Evolutionary conservation across 495 filamentous ascomycete species (phyloP), one percentile per base, ranked within the genome.

Genomic region (Talaromyces thailandensis): DNA sequence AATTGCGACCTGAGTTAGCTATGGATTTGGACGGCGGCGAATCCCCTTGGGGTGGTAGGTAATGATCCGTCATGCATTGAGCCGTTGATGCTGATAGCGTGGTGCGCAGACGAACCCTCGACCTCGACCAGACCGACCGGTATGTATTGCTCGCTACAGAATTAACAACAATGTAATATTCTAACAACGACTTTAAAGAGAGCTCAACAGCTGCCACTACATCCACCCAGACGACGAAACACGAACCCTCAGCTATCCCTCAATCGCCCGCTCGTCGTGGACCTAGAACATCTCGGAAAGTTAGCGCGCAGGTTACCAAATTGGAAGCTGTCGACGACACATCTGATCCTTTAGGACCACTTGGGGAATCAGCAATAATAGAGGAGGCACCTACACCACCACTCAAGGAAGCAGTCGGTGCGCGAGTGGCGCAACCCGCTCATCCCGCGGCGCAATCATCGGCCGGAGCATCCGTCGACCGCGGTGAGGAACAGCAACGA

Each of bases 291-390:
- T 84, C 82, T 35, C 87, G 91, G 60, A 89, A 90, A 66, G 81
- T 92, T 65, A 89, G 85, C 70, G 87, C 89, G 43, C 91, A 94
- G 70, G 82, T 89, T 35, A 95, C 90, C 43, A 85, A 85, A 50
- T 82, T 97, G 55, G 88, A 98, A 76, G 91, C 91, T 32, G 86
- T 96, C 63, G 91, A 93, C 68, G 90, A 96, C 70, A 88, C 91
- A 50, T 80, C 96, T 56, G 95, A 94, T 29, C 94, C 94, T n/a
- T 82, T 98, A 29, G 95, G 94, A 40, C 91, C 94, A 58, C 77
- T 92, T 2, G 87, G 88, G 24, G 82, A 86, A 62, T 86, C 82
- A 50, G 76, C 81, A 48, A 63, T 71, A 43, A 61, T 57, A 62
- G 89, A 93, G 61, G 78, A 87, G 59, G 92, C 93, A n/a, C 94